phyloP scores from a whole-genome alignment of 2,329 filamentous ascomycete genomes.

The Neofusicoccum ribis region DNA sequence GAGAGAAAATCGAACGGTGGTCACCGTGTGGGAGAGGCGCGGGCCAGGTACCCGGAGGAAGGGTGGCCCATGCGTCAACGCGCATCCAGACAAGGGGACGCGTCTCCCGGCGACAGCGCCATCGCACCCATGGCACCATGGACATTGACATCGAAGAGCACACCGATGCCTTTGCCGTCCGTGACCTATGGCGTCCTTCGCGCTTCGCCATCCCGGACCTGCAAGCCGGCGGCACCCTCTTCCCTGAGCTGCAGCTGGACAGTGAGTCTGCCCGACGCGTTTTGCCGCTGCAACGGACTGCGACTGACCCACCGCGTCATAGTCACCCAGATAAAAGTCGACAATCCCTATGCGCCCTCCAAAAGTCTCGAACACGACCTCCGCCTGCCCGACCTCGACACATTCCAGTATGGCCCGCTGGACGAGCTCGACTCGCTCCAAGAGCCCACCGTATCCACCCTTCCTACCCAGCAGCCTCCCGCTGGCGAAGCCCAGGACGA shows the following conservation, averaged over 20 bases:
- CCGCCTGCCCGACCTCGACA: constrained; percentile 39
- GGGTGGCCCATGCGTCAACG: background rate
- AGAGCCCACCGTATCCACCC: constrained; percentile 31
- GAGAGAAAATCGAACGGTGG: background rate
- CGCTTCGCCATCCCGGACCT: constrained; percentile 40
- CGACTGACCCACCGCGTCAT: constrained; percentile 25
- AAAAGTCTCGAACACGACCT: constrained; percentile 36
- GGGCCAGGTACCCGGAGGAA: background rate
- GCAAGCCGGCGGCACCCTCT: constrained; percentile 28
- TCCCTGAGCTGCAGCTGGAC: constrained; percentile 37
- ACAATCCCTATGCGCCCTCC: constrained; percentile 43
- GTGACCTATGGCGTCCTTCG: constrained; percentile 61
- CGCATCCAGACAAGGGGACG: constrained; percentile 1
- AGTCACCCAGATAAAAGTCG: constrained; percentile 39
- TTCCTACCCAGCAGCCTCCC: constrained; percentile 21
- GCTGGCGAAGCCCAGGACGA: constrained; percentile 31
- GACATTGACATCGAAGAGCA: constrained; percentile 33
- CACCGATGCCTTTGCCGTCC: constrained; percentile 62
- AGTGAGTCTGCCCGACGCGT: constrained; percentile 34
- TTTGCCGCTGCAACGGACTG: constrained; percentile 14
- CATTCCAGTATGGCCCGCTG: constrained; percentile 42
- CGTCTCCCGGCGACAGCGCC: constrained; percentile 4
- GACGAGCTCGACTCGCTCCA: constrained; percentile 36
- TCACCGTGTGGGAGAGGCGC: background rate
- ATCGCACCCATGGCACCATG: constrained; percentile 9